Evolutionary conservation across 1,139 yeast species (phyloP).

Genomic region (Pichia sp.): DNA sequence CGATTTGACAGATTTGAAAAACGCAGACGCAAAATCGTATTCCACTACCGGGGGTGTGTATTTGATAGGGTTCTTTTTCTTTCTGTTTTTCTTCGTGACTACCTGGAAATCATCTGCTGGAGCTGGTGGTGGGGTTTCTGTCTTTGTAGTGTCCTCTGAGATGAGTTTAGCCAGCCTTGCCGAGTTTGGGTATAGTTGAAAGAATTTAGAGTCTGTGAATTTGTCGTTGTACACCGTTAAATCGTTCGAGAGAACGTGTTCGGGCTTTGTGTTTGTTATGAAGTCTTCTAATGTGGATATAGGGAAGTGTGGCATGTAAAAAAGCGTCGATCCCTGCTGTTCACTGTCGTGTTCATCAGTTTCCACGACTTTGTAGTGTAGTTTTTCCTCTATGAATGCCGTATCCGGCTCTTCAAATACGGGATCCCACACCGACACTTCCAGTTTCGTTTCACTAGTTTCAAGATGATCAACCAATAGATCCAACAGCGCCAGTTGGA

Average conservation of each 20-base stretch:
- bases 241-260: constrained; percentile 45
- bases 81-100: constrained; percentile 29
- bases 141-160: not conserved
- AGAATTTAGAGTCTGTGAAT: constrained; percentile 38
- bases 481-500: constrained; percentile 29
- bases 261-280: constrained; percentile 35
- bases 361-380: constrained; percentile 32
- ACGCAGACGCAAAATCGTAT: constrained; percentile 36
- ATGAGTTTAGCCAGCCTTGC: constrained; percentile 30
- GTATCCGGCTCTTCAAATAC: constrained; percentile 39
- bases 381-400: constrained; percentile 27
- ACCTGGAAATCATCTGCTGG: constrained; percentile 34
- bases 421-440: constrained; percentile 48
- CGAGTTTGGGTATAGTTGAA: constrained; percentile 38
- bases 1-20: constrained; percentile 30
- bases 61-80: constrained; percentile 29
- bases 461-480: constrained; percentile 17
- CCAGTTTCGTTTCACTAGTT: not conserved
- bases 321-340: constrained; percentile 25
- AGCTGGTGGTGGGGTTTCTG: constrained; percentile 10
- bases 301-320: constrained; percentile 55
- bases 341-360: constrained; percentile 4
- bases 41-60: constrained; percentile 33
- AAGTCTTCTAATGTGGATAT: constrained; percentile 41
- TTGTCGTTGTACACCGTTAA: constrained; percentile 44